Evolutionary conservation across 495 filamentous ascomycete genomes (phyloP).

Genomic region (Corynascus novoguineensis): DNA sequence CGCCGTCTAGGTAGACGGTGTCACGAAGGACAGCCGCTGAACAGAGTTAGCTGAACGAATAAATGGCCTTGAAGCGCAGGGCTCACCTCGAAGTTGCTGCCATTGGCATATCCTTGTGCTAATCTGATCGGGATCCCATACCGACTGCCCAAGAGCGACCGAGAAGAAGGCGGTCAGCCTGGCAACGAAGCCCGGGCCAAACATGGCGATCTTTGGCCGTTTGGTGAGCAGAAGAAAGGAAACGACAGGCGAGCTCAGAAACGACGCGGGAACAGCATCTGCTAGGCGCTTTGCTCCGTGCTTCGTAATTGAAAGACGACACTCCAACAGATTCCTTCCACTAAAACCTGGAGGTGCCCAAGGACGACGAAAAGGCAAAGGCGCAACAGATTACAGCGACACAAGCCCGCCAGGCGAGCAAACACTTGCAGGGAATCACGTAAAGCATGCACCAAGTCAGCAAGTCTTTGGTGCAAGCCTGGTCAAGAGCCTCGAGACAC

Average conservation of each 20-base stretch:
- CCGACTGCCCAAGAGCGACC: constrained; percentile 27
- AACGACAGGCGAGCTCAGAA: not conserved
- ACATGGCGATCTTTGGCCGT: constrained; percentile 13
- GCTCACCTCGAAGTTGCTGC: constrained; percentile 48
- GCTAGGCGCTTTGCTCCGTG: not conserved
- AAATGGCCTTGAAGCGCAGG: not conserved
- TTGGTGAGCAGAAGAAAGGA: not conserved
- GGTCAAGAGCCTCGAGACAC: constrained; percentile 7
- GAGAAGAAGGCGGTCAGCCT: constrained; percentile 23
- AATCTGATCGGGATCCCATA: constrained; percentile 39
- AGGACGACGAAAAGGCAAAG: not conserved
- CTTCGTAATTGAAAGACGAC: too few relatives aligned
- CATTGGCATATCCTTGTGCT: constrained; percentile 57
- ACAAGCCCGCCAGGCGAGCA: not conserved
- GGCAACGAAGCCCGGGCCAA: constrained; percentile 18
- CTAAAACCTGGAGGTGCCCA: not conserved
- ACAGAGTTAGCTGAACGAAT: constrained; percentile 15
- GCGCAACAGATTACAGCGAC: constrained; percentile 1
- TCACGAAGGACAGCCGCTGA: constrained; percentile 58
- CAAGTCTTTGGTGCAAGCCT: not conserved
- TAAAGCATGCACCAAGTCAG: constrained; percentile 6
- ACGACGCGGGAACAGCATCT: constrained; percentile 4
- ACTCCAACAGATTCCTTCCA: too few relatives aligned
- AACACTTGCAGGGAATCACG: constrained; percentile 5
- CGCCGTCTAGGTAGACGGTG: constrained; percentile 65